These are phyloP conservation scores for Mycena polygramma DNA, from an alignment of 768 basidiomycete species.

Conservation along the genomic window DNA sequence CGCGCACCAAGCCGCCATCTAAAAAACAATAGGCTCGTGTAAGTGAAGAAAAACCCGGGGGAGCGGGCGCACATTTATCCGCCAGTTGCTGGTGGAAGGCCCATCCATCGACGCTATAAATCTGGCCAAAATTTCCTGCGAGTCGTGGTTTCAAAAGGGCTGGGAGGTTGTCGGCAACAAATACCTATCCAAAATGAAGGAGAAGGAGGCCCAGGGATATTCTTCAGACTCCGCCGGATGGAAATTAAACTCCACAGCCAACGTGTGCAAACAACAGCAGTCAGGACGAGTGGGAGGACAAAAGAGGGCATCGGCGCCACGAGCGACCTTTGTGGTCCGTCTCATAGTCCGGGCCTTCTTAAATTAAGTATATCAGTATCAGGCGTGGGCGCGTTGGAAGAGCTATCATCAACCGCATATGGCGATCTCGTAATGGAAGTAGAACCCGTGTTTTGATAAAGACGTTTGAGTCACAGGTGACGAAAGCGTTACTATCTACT, in stretches of 20 bases:
- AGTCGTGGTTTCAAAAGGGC: neutral
- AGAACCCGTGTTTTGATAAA: too few relatives aligned
- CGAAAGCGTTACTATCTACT: too few relatives aligned
- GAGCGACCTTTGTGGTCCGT: too few relatives aligned
- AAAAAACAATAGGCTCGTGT: neutral
- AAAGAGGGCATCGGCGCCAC: too few relatives aligned
- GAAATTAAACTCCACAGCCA: constrained; percentile 1
- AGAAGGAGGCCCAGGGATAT: constrained; percentile 31
- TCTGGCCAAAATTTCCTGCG: constrained; percentile 19
- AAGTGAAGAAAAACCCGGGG: constrained; percentile 14
- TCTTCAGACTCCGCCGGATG: constrained; percentile 35
- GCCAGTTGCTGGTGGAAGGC: constrained; percentile 15
- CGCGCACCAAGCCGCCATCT: constrained; percentile 34
- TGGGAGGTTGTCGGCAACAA: too few relatives aligned
- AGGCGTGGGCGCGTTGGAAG: too few relatives aligned
- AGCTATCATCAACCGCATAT: too few relatives aligned
- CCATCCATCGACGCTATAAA: constrained; percentile 17
- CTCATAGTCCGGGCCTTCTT: too few relatives aligned
- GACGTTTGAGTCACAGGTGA: too few relatives aligned
- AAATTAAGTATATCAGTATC: too few relatives aligned
- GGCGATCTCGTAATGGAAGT: too few relatives aligned
- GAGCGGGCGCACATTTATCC: constrained; percentile 1
- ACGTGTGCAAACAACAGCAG: neutral
- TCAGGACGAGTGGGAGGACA: neutral
- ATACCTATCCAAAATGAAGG: constrained; percentile 27